Evolutionary conservation across 176 grass and related monocot species (phyloP).

Genomic region (Guadua angustifolia): DNA sequence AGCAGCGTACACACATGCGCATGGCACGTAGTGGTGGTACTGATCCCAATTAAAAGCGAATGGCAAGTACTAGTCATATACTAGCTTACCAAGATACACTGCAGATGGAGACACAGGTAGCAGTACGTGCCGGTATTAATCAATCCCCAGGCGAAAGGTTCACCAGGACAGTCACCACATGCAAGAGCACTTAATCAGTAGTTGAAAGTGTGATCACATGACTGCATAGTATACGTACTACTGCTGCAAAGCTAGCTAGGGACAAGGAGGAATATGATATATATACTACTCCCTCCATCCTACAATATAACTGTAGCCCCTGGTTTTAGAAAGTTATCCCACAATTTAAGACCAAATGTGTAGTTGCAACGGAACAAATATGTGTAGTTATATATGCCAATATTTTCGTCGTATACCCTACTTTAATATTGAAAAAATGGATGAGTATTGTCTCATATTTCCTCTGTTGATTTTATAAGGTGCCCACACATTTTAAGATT

Average conservation of each 20-base stretch:
- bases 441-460: too few species aligned
- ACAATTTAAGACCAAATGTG: too few species aligned
- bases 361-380: too few species aligned
- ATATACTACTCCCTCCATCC: too few species aligned
- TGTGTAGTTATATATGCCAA: too few species aligned
- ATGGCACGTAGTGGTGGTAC: background rate
- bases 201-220: constrained; percentile 17
- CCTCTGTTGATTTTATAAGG: too few species aligned
- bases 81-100: constrained; percentile 95
- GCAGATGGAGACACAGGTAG: constrained; percentile 28
- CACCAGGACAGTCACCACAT: constrained; percentile 16
- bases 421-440: too few species aligned
- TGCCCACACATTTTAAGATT: too few species aligned
- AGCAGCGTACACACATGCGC: background rate
- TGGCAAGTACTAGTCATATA: background rate
- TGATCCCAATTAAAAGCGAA: constrained; percentile 1
- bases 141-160: constrained; percentile 42
- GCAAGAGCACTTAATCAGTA: constrained; percentile 39
- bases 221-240: background rate
- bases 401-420: too few species aligned
- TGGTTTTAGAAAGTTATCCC: too few species aligned
- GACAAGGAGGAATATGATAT: background rate
- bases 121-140: constrained; percentile 6
- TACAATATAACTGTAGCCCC: too few species aligned
- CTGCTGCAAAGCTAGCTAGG: background rate